Base-by-base conservation (phyloP, 768 basidiomycete genomes). In the Gloeostereum incarnatum region DNA sequence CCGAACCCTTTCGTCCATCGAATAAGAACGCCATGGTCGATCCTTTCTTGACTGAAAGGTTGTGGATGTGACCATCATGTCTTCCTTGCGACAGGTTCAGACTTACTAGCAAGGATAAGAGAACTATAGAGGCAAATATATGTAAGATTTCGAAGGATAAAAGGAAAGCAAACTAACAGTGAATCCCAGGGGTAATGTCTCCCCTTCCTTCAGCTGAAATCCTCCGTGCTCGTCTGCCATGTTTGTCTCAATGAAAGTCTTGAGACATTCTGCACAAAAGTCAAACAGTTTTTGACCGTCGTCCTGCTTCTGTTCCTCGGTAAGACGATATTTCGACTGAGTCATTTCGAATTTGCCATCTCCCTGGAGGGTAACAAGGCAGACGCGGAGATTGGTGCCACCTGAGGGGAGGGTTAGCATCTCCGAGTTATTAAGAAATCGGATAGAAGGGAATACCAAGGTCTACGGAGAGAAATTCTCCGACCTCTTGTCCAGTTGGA, bases 1-100 rank as follows among this genome's bases (percentile, higher is more conserved):
- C 91, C 91, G 50, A 98, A 98, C 46, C 96, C 96, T 60, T 99
- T 99, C n/a, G 96, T 99, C 96, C 96, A 99, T 13, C 94, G 83
- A 51, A 97, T 91, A 25, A 98, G 80, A 43, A 76, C 73, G 17
- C 91, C 94, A 45, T 97, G 90, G 58, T 98, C 91, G 46, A 99
- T 98, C 38, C 75, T 72, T 26, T 81, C 73, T 70, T 98, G 96
- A n/a, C 88, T 93, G 57, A 19, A 34, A n/a, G 9, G 26, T 8
- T 8, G 8, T 46, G 2, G 34, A 14, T 16, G 9, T 31, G 24
- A 29, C 34, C 8, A 39, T 6, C 10, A 3, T 13, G 4, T 9
- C 30, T n/a, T n/a, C 10, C 3, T 11, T 13, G 33, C 19, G n/a
- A n/a, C n/a, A n/a, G n/a, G n/a, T n/a, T n/a, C n/a, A 34, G 31